Evolutionary conservation across 2,329 filamentous ascomycete genomes (phyloP).

Genomic region (Dryadomyces quercus-mongolicae): DNA sequence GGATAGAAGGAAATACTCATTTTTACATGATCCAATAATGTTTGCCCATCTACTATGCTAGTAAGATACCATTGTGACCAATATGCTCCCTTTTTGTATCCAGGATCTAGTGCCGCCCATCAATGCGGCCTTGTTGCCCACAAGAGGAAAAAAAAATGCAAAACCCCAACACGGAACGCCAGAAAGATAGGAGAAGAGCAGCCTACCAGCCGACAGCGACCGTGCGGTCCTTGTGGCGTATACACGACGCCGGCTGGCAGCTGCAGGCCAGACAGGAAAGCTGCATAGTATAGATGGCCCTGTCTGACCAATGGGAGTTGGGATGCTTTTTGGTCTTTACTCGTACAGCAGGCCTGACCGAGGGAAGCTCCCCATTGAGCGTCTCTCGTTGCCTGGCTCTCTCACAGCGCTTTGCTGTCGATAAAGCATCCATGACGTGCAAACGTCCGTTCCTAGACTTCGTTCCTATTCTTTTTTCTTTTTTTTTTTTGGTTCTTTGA

Average conservation of each 20-base stretch:
- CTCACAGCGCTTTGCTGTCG: background rate
- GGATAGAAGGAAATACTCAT: too few species aligned
- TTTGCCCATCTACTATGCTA: background rate
- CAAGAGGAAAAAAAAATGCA: too few species aligned
- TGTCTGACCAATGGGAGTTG: background rate
- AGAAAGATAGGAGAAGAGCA: background rate
- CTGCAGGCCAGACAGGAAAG: background rate
- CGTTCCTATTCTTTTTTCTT: background rate
- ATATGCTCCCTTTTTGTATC: background rate
- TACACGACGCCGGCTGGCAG: background rate
- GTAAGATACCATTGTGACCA: background rate
- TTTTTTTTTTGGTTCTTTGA: background rate
- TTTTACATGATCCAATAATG: background rate
- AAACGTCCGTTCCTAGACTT: background rate
- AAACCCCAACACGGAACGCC: background rate
- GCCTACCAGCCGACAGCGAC: too few species aligned
- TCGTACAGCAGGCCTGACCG: background rate
- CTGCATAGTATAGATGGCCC: background rate
- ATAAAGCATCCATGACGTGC: background rate
- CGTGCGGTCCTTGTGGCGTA: too few species aligned
- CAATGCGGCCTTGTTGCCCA: too few species aligned
- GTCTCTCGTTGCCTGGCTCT: background rate
- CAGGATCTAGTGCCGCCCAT: background rate
- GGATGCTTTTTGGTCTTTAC: background rate
- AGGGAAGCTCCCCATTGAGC: background rate